These are phyloP conservation scores for Yarrowia sp. DNA, from an alignment of 805 yeast species.

Conservation along the genomic window DNA sequence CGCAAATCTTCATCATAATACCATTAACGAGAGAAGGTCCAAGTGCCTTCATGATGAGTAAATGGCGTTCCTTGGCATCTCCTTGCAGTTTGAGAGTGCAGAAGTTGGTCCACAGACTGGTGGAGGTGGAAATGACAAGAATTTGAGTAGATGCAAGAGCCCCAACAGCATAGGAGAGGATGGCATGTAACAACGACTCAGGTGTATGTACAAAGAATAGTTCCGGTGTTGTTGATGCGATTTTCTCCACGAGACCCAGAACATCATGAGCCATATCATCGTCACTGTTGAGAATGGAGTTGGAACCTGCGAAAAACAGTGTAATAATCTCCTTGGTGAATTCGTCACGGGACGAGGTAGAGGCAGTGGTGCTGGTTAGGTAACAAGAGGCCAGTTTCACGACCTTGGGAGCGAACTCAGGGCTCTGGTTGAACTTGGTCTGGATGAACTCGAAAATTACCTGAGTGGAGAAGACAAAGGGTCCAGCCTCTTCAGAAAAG, in stretches of 20 bases:
- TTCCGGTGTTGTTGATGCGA: neutral
- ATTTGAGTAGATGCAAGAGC: constrained; percentile 52
- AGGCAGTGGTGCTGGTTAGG: constrained; percentile 29
- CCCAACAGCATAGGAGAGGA: constrained; percentile 32
- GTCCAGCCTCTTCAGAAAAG: constrained; percentile 63
- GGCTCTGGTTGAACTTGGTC: constrained; percentile 38
- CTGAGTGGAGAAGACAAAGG: constrained; percentile 54
- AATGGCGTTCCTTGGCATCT: constrained; percentile 22
- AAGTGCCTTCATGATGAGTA: constrained; percentile 36
- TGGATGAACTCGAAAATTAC: constrained; percentile 45
- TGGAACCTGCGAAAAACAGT: neutral
- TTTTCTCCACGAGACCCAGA: constrained; percentile 13
- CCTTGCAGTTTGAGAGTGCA: constrained; percentile 33
- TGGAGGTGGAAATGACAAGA: constrained; percentile 52
- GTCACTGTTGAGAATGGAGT: neutral
- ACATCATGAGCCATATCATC: constrained; percentile 17
- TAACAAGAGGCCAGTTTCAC: constrained; percentile 37
- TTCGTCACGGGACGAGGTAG: neutral
- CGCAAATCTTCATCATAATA: constrained; percentile 45
- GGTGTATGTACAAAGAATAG: constrained; percentile 21
- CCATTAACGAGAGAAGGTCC: constrained; percentile 38
- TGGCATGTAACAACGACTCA: neutral
- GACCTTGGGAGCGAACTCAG: constrained; percentile 33
- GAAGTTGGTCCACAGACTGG: constrained; percentile 55
- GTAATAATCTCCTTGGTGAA: constrained; percentile 3